phyloP scores from a whole-genome alignment of 2,329 filamentous ascomycete species.

The Arthrinium puccinioides region DNA sequence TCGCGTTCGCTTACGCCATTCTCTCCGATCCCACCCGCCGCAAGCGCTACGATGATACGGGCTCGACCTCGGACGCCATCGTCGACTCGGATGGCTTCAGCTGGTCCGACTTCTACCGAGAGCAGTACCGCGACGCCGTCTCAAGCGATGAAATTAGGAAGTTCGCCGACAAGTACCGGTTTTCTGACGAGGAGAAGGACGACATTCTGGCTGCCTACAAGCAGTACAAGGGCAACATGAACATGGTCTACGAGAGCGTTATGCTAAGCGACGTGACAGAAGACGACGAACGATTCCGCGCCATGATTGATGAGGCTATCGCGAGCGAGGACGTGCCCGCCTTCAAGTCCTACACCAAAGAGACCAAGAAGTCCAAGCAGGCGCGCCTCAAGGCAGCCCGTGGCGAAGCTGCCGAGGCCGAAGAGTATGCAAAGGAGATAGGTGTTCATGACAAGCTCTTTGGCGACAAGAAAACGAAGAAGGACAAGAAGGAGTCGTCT shows the following conservation, averaged over 20 bases:
- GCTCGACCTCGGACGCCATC: constrained; percentile 78
- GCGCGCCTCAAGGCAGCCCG: constrained; percentile 54
- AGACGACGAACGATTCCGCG: constrained; percentile 79
- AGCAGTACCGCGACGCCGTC: constrained; percentile 73
- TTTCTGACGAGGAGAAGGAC: constrained; percentile 73
- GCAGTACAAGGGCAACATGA: constrained; percentile 66
- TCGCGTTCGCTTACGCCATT: constrained; percentile 90
- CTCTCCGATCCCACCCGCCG: constrained; percentile 78
- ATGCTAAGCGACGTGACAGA: constrained; percentile 80
- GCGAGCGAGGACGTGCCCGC: constrained; percentile 56
- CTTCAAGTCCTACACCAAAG: constrained; percentile 64
- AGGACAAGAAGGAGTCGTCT: constrained; percentile 30
- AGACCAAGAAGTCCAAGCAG: constrained; percentile 59
- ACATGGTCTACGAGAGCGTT: constrained; percentile 68
- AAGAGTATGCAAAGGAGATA: constrained; percentile 66
- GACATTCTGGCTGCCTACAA: constrained; percentile 75
- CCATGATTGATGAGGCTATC: constrained; percentile 77
- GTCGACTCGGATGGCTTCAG: constrained; percentile 74
- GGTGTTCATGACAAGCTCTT: constrained; percentile 67
- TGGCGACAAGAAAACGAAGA: constrained; percentile 39
- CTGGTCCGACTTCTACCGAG: constrained; percentile 84
- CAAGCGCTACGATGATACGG: constrained; percentile 81
- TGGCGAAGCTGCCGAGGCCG: constrained; percentile 65
- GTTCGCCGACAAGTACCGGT: constrained; percentile 74
- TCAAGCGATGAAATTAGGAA: constrained; percentile 66